A percentile compares a stretch with the other conserved stretches of the same genome.
Conservation (phyloP, 257 asterid genomes). For the Solanum phureja region DNA sequence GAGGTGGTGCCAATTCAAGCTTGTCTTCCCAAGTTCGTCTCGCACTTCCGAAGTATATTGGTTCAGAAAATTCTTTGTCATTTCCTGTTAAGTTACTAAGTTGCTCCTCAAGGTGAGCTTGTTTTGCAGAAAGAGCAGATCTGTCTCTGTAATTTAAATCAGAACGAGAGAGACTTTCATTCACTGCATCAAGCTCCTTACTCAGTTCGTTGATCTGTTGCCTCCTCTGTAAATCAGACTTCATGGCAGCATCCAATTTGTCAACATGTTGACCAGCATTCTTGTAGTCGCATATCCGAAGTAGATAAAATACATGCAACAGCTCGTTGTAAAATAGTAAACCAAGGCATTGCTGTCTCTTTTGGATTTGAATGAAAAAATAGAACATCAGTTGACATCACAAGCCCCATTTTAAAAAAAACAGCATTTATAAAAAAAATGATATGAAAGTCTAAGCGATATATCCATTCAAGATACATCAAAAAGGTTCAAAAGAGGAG, state of each 20-base stretch:
- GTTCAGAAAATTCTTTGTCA: slow-evolving; percentile 58
- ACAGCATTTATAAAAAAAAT: not conserved
- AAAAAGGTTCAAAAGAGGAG: not conserved
- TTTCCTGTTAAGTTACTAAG: slow-evolving; percentile 44
- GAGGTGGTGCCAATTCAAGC: slow-evolving; percentile 91
- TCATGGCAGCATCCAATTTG: slow-evolving; percentile 74
- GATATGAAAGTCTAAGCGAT: not conserved
- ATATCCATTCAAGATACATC: not conserved
- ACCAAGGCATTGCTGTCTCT: slow-evolving; percentile 84
- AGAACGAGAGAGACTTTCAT: slow-evolving; percentile 47
- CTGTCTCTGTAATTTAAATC: slow-evolving; percentile 59
- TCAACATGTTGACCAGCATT: slow-evolving; percentile 78
- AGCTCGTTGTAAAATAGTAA: slow-evolving; percentile 75
- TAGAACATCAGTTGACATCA: slow-evolving; percentile 12
- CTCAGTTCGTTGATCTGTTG: slow-evolving; percentile 53
- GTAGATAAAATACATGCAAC: slow-evolving; percentile 85
- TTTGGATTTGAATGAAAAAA: slow-evolving; percentile 9
- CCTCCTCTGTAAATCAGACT: slow-evolving; percentile 65
- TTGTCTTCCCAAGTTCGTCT: slow-evolving; percentile 70
- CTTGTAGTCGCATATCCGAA: slow-evolving; percentile 89
- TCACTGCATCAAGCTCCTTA: slow-evolving; percentile 56
- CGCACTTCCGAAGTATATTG: slow-evolving; percentile 85
- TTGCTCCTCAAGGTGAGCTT: slow-evolving; percentile 52
- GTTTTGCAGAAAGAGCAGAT: slow-evolving; percentile 57
- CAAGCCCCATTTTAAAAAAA: not conserved